These are phyloP conservation scores for Chionographis japonica DNA, from an alignment of 106 monocot genomes.

Conservation along the genomic window DNA sequence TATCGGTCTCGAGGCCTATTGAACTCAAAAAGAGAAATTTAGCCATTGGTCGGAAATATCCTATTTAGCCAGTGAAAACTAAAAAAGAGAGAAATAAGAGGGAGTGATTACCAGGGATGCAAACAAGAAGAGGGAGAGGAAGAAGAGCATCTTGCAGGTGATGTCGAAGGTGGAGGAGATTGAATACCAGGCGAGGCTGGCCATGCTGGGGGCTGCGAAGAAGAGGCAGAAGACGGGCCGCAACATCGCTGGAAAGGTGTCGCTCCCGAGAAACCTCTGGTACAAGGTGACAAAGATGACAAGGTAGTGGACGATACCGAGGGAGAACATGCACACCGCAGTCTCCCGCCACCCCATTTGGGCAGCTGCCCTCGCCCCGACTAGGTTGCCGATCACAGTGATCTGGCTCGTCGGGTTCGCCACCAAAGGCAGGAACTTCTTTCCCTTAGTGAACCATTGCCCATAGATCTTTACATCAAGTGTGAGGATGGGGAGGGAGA, in stretches of 20 bases:
- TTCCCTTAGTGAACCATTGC: conserved; percentile 45
- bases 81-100: neutral
- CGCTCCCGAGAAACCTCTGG: conserved; percentile 38
- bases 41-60: neutral
- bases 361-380: conserved; percentile 32
- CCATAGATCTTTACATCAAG: conserved; percentile 55
- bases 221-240: conserved; percentile 55
- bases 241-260: conserved; percentile 30
- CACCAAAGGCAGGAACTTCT: conserved; percentile 35
- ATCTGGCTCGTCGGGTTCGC: conserved; percentile 56
- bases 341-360: conserved; percentile 46
- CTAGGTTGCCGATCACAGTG: conserved; percentile 48
- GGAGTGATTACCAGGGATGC: conserved; percentile 27
- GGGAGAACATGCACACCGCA: conserved; percentile 40
- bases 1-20: conserved; percentile 29
- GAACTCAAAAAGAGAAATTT: neutral
- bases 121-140: conserved; percentile 59
- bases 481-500: conserved; percentile 33
- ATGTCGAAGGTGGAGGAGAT: conserved; percentile 31
- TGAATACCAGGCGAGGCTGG: conserved; percentile 47
- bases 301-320: conserved; percentile 46
- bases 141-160: conserved; percentile 57
- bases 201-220: conserved; percentile 53
- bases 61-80: neutral
- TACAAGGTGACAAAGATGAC: conserved; percentile 53